These are phyloP conservation scores for Thelephora ganbajun DNA, from an alignment of 768 basidiomycete genomes.

Conservation along the genomic window DNA sequence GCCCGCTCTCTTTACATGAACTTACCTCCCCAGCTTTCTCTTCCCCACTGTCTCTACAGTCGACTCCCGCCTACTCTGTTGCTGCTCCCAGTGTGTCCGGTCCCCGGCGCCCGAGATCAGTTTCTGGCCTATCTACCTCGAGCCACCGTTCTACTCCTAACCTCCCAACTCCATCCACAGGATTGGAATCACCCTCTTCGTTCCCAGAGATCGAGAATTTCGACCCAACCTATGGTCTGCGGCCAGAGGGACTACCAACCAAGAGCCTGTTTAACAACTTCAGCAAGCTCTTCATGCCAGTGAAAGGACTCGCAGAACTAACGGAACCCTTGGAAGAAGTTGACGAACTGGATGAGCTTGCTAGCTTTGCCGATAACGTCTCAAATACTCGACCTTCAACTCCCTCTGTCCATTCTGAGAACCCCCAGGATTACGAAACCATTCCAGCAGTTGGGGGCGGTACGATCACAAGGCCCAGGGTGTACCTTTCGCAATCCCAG, in stretches of 20 bases:
- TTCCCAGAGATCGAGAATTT: constrained; percentile 72
- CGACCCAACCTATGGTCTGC: constrained; percentile 92
- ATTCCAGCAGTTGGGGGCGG: constrained; percentile 90
- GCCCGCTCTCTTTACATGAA: constrained; percentile 3
- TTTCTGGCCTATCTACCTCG: constrained; percentile 9
- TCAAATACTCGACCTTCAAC: constrained; percentile 29
- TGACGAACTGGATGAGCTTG: constrained; percentile 29
- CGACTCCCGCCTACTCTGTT: constrained; percentile 8
- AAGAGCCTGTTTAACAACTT: constrained; percentile 77
- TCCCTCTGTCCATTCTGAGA: constrained; percentile 9
- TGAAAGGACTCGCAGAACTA: constrained; percentile 63
- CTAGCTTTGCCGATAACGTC: constrained; percentile 36
- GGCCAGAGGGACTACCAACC: constrained; percentile 79
- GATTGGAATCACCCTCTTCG: constrained; percentile 16
- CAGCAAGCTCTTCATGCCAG: constrained; percentile 53
- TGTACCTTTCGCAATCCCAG: constrained; percentile 75
- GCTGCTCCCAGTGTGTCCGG: constrained; percentile 3
- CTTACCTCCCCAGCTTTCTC: constrained; percentile 6
- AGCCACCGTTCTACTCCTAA: constrained; percentile 7
- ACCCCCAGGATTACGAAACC: constrained; percentile 62
- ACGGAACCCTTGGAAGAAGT: constrained; percentile 36
- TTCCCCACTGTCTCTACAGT: constrained; percentile 8
- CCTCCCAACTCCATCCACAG: constrained; percentile 7
- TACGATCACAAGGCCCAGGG: constrained; percentile 68
- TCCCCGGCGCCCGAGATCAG: constrained; percentile 10